Conservation (phyloP, 176 grass and related monocot species). For the Sorghum bicolor region DNA sequence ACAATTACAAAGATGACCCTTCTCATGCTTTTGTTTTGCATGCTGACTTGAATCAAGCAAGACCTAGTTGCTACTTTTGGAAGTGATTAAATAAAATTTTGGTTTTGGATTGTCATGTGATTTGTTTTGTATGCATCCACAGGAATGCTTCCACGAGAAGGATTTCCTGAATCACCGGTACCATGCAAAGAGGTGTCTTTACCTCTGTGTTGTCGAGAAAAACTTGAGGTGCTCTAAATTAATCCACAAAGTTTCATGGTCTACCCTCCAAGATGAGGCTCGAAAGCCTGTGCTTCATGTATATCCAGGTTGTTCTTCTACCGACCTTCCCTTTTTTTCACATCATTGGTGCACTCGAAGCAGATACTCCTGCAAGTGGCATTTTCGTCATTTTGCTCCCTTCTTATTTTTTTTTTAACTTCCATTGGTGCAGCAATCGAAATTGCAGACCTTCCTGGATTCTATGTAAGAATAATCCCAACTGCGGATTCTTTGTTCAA, state of each 20-base stretch:
- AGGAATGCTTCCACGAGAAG: conserved; percentile 98
- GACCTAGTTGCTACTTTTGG: not conserved
- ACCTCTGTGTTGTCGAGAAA: conserved; percentile 70
- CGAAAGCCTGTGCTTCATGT: conserved; percentile 86
- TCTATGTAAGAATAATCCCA: conserved; percentile 78
- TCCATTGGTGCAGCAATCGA: conserved; percentile 38
- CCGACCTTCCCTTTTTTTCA: conserved; percentile 7
- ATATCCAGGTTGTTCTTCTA: conserved; percentile 68
- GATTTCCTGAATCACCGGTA: conserved; percentile 90
- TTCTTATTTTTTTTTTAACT: conserved; percentile 7
- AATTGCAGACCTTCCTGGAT: conserved; percentile 62
- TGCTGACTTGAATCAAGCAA: not conserved
- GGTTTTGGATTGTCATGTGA: conserved; percentile 4
- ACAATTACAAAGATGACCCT: not conserved
- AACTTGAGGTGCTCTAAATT: conserved; percentile 55
- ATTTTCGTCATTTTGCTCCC: not conserved
- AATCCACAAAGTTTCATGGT: conserved; percentile 64
- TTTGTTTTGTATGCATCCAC: conserved; percentile 18
- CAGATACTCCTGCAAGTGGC: not conserved
- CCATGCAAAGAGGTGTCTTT: conserved; percentile 91
- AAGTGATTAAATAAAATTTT: not conserved
- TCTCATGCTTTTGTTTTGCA: not conserved
- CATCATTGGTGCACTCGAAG: not conserved
- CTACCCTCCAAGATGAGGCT: conserved; percentile 76
- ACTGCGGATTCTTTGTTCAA: conserved; percentile 61